A percentile compares a stretch with the other conserved stretches of the same genome.
Conservation (phyloP, 805 yeast species). For the Dipodascus albidus region DNA sequence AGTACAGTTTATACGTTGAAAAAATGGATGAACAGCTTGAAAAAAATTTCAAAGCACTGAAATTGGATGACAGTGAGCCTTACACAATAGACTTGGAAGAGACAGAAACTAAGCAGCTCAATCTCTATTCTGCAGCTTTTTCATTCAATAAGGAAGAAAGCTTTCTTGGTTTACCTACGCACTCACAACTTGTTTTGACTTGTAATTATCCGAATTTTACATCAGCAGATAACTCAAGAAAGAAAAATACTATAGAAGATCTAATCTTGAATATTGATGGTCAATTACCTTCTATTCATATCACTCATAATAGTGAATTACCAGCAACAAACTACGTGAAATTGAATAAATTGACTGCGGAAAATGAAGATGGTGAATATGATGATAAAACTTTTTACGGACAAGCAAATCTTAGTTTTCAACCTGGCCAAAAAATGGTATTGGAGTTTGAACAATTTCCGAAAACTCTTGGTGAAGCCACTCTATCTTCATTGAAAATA, state of each 20-base stretch:
- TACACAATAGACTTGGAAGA: neutral
- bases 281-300: neutral
- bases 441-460: conserved; percentile 20
- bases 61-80: neutral
- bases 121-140: conserved; percentile 11
- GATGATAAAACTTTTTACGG: conserved; percentile 1
- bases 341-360: conserved; percentile 4
- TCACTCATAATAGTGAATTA: neutral
- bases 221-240: neutral
- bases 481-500: neutral
- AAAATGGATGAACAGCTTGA: neutral
- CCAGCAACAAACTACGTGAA: neutral
- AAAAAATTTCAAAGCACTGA: neutral
- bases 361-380: conserved; percentile 3
- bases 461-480: conserved; percentile 17
- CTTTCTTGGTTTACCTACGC: conserved; percentile 11
- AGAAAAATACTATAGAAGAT: neutral
- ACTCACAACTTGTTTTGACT: conserved; percentile 12
- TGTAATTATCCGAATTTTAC: conserved; percentile 3
- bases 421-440: conserved; percentile 11
- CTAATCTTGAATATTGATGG: neutral
- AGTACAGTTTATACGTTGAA: conserved; percentile 3
- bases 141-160: conserved; percentile 11
- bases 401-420: conserved; percentile 16
- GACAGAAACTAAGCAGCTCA: neutral